These are phyloP conservation scores for Penicillium bialowiezense DNA, from an alignment of 495 filamentous ascomycete species.

Conservation along the genomic window DNA sequence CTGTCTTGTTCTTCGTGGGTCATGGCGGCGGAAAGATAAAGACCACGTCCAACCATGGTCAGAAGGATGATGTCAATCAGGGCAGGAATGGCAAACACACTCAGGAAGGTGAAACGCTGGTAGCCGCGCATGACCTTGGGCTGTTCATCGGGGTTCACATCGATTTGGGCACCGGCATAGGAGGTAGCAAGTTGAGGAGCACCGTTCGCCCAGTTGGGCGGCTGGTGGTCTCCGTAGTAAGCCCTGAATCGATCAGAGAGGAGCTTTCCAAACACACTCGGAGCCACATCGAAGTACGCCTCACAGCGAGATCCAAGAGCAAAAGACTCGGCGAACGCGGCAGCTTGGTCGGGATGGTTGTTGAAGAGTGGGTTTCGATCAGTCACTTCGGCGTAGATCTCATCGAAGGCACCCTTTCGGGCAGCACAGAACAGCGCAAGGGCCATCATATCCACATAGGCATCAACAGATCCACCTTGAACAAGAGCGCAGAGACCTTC, in stretches of 20 bases:
- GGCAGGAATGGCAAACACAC: slow-evolving; percentile 60
- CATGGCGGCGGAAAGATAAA: slow-evolving; percentile 59
- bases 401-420: slow-evolving; percentile 54
- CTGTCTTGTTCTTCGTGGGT: slow-evolving; percentile 44
- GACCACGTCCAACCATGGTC: slow-evolving; percentile 54
- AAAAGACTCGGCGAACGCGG: slow-evolving; percentile 59
- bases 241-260: slow-evolving; percentile 51
- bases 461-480: slow-evolving; percentile 39
- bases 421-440: slow-evolving; percentile 56
- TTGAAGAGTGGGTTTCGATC: slow-evolving; percentile 61
- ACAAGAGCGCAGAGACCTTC: slow-evolving; percentile 34
- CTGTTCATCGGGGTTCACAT: slow-evolving; percentile 50
- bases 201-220: slow-evolving; percentile 51
- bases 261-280: slow-evolving; percentile 53
- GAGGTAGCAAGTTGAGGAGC: slow-evolving; percentile 49
- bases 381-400: slow-evolving; percentile 57
- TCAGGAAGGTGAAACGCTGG: slow-evolving; percentile 55
- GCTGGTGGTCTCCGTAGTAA: slow-evolving; percentile 48
- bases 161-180: slow-evolving; percentile 54
- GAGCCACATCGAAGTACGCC: slow-evolving; percentile 55
- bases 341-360: slow-evolving; percentile 55
- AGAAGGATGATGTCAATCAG: slow-evolving; percentile 58
- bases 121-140: slow-evolving; percentile 44
- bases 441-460: slow-evolving; percentile 49
- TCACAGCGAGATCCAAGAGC: slow-evolving; percentile 60